These are phyloP conservation scores for Liquidambar formosana DNA, from an alignment of 164 flowering plant genomes.

Conservation along the genomic window DNA sequence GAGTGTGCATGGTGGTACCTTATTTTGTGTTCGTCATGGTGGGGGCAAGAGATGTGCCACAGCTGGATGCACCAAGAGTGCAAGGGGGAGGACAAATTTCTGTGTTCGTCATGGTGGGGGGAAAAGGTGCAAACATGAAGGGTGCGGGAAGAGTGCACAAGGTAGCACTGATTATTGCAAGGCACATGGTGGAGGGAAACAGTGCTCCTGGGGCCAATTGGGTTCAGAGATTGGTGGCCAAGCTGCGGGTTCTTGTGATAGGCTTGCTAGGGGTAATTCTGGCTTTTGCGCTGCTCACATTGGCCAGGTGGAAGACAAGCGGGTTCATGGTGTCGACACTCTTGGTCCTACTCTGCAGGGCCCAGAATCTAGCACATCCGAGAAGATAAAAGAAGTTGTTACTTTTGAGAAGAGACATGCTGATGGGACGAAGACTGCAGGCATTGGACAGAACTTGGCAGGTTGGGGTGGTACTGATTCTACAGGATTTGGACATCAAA, in stretches of 20 bases:
- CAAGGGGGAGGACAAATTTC: conserved; percentile 19
- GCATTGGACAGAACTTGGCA: neutral
- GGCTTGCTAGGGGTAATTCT: conserved; percentile 9
- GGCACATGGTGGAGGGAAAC: conserved; percentile 25
- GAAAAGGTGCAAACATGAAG: conserved; percentile 19
- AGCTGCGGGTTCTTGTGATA: neutral
- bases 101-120: conserved; percentile 31
- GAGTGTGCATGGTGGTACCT: conserved; percentile 29
- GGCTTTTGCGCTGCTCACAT: conserved; percentile 8
- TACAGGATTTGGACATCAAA: neutral
- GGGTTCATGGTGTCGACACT: conserved; percentile 3
- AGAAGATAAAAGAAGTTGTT: neutral
- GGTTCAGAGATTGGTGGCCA: neutral
- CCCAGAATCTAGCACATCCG: neutral
- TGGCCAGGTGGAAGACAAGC: conserved; percentile 4
- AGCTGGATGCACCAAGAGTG: conserved; percentile 23
- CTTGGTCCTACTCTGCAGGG: neutral
- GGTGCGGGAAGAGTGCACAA: conserved; percentile 27
- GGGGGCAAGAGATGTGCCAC: conserved; percentile 26
- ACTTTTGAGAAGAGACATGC: neutral
- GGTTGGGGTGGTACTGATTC: neutral
- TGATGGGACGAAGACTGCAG: neutral
- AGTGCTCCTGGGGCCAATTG: conserved; percentile 15
- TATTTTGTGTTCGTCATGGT: conserved; percentile 26
- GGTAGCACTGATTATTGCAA: conserved; percentile 29